Base-by-base conservation (phyloP, 176 grass and related monocot species). In the Pontederia crassipes region DNA sequence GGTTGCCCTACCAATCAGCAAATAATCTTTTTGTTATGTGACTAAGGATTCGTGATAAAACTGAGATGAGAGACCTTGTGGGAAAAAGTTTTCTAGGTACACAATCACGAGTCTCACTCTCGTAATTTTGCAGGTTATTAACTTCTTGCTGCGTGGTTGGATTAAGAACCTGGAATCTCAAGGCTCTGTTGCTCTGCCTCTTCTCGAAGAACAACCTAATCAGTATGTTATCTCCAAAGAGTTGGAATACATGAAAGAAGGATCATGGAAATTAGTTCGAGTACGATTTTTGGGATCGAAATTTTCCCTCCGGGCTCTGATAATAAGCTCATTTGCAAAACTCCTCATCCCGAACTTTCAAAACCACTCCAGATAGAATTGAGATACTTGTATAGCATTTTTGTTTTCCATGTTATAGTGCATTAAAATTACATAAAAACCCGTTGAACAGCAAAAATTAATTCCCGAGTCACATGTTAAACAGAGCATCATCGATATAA, bases 101-200 rank as follows among this genome's bases (percentile, higher is more conserved):
- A n/a, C n/a, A n/a, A n/a, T 35, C 29, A 35, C 4, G 29, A 4
- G 29, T 35, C 29, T 35, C 29, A 35, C 2, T 35, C 29, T 2
- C 4, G 29, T 35, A 2, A 35, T 35, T 35, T 35, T 35, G 29
- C 53, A 55, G 53, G 53, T 55, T 55, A 17, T 55, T 17, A 55
- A 55, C 53, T 55, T 55, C 17, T 55, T 55, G 53, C 17, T 55
- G 14, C 53, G 53, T 55, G 53, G 53, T 8, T 55, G 53, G 53
- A 55, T 55, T 55, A 55, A 55, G 9, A 55, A 55, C 53, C 4
- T 55, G 4, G 53, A 55, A 17, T 55, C 53, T 17, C 5, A 55
- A 55, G 53, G 53, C 53, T 55, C 53, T 20, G 8, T 55, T 55
- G 15, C 53, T 9, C 10, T 55, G 53, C 53, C 53, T 55, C 53